Percentiles rank a stretch among this genome's conserved stretches.
Conservation (phyloP, 176 grass and related monocot genomes). For the Bonia amplexicaulis region DNA sequence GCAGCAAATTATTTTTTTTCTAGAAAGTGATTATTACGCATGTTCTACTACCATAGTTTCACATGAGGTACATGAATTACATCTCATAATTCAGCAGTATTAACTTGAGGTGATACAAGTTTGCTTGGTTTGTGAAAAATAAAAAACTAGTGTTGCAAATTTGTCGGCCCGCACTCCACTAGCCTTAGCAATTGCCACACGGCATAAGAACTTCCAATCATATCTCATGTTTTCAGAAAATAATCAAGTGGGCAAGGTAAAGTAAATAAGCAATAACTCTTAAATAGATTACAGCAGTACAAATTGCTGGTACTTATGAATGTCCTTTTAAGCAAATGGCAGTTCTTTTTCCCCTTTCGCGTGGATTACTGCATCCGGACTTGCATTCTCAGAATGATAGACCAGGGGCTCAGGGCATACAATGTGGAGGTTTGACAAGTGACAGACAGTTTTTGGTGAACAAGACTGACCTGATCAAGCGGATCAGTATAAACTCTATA, state of each 20-base stretch:
- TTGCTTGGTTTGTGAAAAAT: neutral
- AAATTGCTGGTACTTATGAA: neutral
- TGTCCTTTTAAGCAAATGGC: neutral
- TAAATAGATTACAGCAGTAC: neutral
- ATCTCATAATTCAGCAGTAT: neutral
- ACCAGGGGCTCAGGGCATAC: too few relatives aligned
- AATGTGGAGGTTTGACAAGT: neutral
- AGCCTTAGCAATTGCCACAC: too few relatives aligned
- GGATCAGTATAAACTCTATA: neutral
- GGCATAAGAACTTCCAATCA: too few relatives aligned
- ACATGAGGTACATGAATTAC: neutral
- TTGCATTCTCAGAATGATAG: neutral
- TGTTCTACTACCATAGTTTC: too few relatives aligned
- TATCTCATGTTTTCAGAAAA: neutral
- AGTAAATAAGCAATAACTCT: neutral
- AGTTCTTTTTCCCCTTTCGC: neutral
- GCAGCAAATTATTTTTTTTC: neutral
- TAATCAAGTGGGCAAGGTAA: neutral
- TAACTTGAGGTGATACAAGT: neutral
- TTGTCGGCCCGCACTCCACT: too few relatives aligned
- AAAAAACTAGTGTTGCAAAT: too few relatives aligned
- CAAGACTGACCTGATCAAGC: neutral
- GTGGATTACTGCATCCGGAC: neutral
- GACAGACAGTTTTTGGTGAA: neutral
- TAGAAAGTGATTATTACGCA: too few relatives aligned